These are phyloP conservation scores for Agrostemma githago DNA, from an alignment of 148 eudicot species.

Conservation along the genomic window DNA sequence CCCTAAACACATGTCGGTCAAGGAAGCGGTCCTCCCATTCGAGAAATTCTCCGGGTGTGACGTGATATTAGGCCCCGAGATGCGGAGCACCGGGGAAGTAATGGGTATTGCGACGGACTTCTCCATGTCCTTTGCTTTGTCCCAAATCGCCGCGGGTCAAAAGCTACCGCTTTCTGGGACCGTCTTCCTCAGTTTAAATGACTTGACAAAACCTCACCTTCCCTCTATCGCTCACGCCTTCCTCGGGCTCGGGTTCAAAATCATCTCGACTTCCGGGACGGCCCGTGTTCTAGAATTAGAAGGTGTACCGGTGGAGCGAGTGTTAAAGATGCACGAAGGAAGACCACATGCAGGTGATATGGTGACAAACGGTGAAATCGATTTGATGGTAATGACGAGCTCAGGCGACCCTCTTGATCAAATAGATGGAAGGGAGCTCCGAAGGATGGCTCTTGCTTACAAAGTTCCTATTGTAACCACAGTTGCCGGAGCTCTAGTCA, in stretches of 20 bases:
- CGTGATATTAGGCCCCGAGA: conserved; percentile 88
- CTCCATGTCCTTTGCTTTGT: conserved; percentile 75
- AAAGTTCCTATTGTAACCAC: conserved; percentile 85
- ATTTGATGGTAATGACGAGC: conserved; percentile 94
- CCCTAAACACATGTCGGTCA: conserved; percentile 78
- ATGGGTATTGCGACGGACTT: conserved; percentile 81
- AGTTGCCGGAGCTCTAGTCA: conserved; percentile 83
- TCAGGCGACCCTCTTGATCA: conserved; percentile 84
- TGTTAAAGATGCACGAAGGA: conserved; percentile 95
- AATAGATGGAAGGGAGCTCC: conserved; percentile 76
- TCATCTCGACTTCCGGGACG: conserved; percentile 81
- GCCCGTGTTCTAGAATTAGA: conserved; percentile 69
- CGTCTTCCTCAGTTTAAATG: conserved; percentile 83
- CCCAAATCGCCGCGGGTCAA: conserved; percentile 89
- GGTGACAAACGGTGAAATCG: conserved; percentile 82
- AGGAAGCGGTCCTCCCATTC: conserved; percentile 94
- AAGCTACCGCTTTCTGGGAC: conserved; percentile 79
- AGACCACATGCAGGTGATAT: conserved; percentile 93
- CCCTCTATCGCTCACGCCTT: conserved; percentile 65
- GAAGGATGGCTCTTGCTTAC: conserved; percentile 91
- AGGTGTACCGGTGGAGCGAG: conserved; percentile 77
- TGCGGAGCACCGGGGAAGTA: conserved; percentile 98
- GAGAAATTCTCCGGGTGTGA: conserved; percentile 94
- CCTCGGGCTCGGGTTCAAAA: conserved; percentile 53
- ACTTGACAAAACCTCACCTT: conserved; percentile 76